These are phyloP conservation scores for Phytophthora pinifolia DNA, from an alignment of 352 stramenopile genomes.

Conservation along the genomic window DNA sequence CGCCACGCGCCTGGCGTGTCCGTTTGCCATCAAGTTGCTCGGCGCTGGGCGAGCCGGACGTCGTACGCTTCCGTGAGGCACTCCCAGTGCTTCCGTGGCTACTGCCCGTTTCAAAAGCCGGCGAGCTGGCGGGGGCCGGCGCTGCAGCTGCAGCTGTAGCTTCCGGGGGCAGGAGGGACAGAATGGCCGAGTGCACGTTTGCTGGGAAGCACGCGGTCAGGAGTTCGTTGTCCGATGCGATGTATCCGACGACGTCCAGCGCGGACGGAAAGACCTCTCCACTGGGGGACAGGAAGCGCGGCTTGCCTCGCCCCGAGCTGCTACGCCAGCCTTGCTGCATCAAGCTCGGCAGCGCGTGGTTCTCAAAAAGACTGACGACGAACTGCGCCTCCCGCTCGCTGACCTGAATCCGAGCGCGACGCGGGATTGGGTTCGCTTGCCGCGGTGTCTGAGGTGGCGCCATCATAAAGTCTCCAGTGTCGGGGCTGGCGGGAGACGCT, in stretches of 20 bases:
- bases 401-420: slow-evolving; percentile 41
- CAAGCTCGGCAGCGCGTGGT: slow-evolving; percentile 67
- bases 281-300: slow-evolving; percentile 26
- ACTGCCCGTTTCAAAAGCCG: slow-evolving; percentile 15
- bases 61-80: slow-evolving; percentile 27
- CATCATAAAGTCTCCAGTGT: slow-evolving; percentile 32
- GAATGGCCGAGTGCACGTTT: slow-evolving; percentile 73
- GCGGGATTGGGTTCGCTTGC: slow-evolving; percentile 5
- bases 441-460: slow-evolving; percentile 3
- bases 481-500: slow-evolving; percentile 22
- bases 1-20: slow-evolving; percentile 27
- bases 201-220: slow-evolving; percentile 63
- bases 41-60: slow-evolving; percentile 23
- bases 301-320: slow-evolving; percentile 26
- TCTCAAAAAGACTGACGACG: slow-evolving; percentile 77
- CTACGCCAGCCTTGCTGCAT: slow-evolving; percentile 66
- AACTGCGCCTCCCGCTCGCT: slow-evolving; percentile 79
- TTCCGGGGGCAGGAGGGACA: slow-evolving; percentile 60
- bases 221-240: slow-evolving; percentile 64
- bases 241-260: slow-evolving; percentile 75
- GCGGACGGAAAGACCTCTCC: slow-evolving; percentile 58
- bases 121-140: neutral
- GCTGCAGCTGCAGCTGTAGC: neutral
- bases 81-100: slow-evolving; percentile 15
- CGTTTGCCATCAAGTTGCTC: slow-evolving; percentile 32